A percentile compares a stretch with the other conserved stretches of the same genome.
Evolutionary conservation across 371 early-diverging fungal species (phyloP).

Genomic region (Nematocida sp.): DNA sequence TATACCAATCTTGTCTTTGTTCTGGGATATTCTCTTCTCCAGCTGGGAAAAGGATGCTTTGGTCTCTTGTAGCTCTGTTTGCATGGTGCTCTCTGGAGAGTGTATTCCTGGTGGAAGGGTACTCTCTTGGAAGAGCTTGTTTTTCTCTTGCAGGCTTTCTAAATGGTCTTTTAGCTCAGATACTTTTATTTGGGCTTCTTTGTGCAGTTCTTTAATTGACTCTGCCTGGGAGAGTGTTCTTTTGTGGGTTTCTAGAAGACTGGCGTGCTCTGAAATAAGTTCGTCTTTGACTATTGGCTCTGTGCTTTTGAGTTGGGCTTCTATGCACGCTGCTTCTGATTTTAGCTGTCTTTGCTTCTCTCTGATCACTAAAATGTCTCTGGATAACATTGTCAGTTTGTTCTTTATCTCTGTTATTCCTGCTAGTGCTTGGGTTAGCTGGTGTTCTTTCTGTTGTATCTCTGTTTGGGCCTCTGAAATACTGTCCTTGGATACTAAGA

Average conservation of each 20-base stretch:
- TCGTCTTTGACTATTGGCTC: background rate
- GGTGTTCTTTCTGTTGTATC: background rate
- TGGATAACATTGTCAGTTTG: background rate
- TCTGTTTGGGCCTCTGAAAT: background rate
- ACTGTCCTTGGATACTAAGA: conserved; percentile 30
- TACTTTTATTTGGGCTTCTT: background rate
- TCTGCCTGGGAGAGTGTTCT: background rate
- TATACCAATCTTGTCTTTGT: background rate
- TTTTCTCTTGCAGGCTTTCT: conserved; percentile 12
- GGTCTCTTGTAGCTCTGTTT: background rate
- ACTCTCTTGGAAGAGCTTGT: background rate
- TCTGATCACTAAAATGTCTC: background rate
- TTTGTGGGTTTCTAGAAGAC: background rate
- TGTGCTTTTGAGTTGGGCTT: background rate
- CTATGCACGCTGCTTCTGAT: background rate
- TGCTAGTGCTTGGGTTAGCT: background rate
- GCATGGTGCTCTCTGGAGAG: background rate
- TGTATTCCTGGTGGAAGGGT: background rate
- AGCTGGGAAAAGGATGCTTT: too few species aligned
- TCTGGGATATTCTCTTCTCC: conserved; percentile 2
- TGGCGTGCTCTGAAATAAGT: background rate
- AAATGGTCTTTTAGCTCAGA: background rate
- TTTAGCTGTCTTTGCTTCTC: background rate
- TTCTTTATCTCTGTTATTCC: background rate
- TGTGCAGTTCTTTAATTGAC: conserved; percentile 10